Percentiles rank a stretch among this genome's conserved stretches.
Conservation (phyloP, 1,139 yeast genomes). For the Torulaspora pretoriensis region DNA sequence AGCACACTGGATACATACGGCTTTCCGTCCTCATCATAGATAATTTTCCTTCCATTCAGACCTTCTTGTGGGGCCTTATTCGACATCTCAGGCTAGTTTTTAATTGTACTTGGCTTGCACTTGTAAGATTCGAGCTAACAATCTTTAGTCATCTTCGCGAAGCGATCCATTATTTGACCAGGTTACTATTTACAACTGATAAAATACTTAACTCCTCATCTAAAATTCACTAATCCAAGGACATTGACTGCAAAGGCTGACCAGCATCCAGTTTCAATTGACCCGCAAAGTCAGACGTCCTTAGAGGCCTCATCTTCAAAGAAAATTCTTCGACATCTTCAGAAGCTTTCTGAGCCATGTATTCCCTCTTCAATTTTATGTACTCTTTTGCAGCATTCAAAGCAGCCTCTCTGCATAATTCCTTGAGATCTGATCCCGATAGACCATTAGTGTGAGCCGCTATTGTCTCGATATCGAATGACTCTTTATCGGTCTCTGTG, state of each 20-base stretch:
- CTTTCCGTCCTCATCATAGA: slow-evolving; percentile 83
- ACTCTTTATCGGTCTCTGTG: slow-evolving; percentile 51
- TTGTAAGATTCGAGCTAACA: not conserved
- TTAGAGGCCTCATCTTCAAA: slow-evolving; percentile 30
- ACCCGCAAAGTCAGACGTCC: slow-evolving; percentile 29
- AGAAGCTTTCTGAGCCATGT: slow-evolving; percentile 11
- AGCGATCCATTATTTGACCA: not conserved
- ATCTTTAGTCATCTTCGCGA: slow-evolving; percentile 3
- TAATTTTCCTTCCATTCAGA: slow-evolving; percentile 60
- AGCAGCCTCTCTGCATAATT: slow-evolving; percentile 90
- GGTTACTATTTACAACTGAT: slow-evolving; percentile 3
- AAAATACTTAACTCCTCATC: not conserved
- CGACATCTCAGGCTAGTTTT: slow-evolving; percentile 7
- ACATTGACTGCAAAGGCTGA: slow-evolving; percentile 19
- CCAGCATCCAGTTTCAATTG: slow-evolving; percentile 19
- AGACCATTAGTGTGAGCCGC: slow-evolving; percentile 66
- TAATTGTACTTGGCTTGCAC: too few species aligned
- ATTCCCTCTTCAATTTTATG: slow-evolving; percentile 44
- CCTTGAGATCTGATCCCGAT: slow-evolving; percentile 90
- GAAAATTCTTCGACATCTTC: slow-evolving; percentile 6
- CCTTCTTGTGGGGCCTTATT: slow-evolving; percentile 38
- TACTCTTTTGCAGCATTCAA: slow-evolving; percentile 84
- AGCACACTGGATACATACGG: slow-evolving; percentile 54
- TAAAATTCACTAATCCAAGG: slow-evolving; percentile 14
- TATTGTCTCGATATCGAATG: slow-evolving; percentile 58